Evolutionary conservation across 768 basidiomycete species (phyloP).

Genomic region (Psilocybe sp.): DNA sequence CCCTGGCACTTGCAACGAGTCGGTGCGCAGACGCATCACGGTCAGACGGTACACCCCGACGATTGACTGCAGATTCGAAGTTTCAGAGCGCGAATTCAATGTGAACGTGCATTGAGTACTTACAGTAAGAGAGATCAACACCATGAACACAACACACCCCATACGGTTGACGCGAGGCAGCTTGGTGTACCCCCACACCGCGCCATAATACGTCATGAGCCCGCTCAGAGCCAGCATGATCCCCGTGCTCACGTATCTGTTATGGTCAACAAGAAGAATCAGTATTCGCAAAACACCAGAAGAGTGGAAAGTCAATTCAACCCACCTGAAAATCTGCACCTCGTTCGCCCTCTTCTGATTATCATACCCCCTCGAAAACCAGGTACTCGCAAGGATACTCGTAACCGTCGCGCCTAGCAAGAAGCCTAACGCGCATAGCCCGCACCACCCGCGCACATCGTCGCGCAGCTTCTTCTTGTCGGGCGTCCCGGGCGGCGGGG

Average conservation of each 20-base stretch:
- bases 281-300: no score
- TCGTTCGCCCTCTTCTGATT: conserved; percentile 17
- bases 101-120: conserved; percentile 8
- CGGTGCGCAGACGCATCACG: conserved; percentile 32
- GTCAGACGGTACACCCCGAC: conserved; percentile 37
- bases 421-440: conserved; percentile 23
- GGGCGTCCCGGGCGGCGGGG: no score
- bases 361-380: conserved; percentile 16
- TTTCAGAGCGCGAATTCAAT: background rate
- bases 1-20: conserved; percentile 32
- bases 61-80: conserved; percentile 17
- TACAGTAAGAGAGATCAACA: conserved; percentile 28
- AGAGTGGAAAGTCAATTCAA: background rate
- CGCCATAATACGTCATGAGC: conserved; percentile 7
- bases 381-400: conserved; percentile 25
- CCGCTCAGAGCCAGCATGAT: conserved; percentile 16
- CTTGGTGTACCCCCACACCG: conserved; percentile 21
- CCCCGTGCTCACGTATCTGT: conserved; percentile 23
- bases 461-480: conserved; percentile 28
- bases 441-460: conserved; percentile 25
- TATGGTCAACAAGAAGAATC: no score
- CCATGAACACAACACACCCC: conserved; percentile 17
- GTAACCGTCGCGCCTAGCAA: conserved; percentile 25
- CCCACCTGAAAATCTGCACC: conserved; percentile 19
- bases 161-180: conserved; percentile 24